Base-by-base conservation (phyloP, 2,329 filamentous ascomycete species). In the Calonectria hawksworthii region DNA sequence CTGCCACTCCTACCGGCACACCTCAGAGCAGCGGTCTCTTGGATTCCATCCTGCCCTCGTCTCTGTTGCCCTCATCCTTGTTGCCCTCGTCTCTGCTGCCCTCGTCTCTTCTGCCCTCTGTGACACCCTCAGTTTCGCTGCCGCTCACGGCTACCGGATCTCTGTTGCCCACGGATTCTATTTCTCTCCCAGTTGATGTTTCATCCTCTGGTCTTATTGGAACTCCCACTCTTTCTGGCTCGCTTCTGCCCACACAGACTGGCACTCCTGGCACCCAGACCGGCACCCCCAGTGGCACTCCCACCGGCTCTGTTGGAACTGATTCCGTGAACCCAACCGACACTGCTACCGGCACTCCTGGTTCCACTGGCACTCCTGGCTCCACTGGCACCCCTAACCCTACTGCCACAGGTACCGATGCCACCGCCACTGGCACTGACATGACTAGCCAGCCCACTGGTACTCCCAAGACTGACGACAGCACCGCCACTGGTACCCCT, bases 161-260 rank as follows among this genome's bases (percentile, higher is more conserved):
- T 54, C 18, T 54, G 51, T 32, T 54, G 51, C 51, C 51, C 26
- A 30, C 56, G 21, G 30, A 16, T 4, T 41, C 65, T 4, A 76
- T 63, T 34, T 69, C 59, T 21, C 26, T 70, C 18, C 52, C 67
- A 14, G 13, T 71, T 18, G 72, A 63, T 51, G 4, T 67, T 3
- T 61, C 72, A 0, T 71, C 65, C 2, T 66, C 72, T 14, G 67
- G 47, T 13, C 32, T 59, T 50, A 50, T 23, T 54, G 72, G 50
- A 13, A 72, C 76, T n/a, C 72, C 78, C 10, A 71, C 68, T 18
- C 54, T 65, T 9, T 73, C 77, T 4, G 76, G 73, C 36, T 71
- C 69, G 5, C 61, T 64, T 21, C 21, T 73, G 44, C 44, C 44
- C 44, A 47, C 78, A 8, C 70, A 68, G 9, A 70, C 68, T 10